These are phyloP conservation scores for Solanum phureja DNA, from an alignment of 257 asterid genomes.

Conservation along the genomic window DNA sequence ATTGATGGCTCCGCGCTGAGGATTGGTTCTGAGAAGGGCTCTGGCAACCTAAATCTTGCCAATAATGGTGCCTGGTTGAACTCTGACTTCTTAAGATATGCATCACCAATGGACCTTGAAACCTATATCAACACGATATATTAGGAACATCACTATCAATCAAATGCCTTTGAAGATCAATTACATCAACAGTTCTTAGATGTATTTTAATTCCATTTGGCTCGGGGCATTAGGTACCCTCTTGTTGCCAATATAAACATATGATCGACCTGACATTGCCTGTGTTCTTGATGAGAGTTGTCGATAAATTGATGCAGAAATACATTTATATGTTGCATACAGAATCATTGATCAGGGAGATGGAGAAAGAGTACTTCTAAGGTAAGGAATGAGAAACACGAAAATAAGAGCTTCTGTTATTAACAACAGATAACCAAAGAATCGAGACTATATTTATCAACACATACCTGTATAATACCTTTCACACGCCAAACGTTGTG, in stretches of 20 bases:
- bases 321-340: neutral
- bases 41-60: conserved; percentile 59
- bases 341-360: neutral
- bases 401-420: neutral
- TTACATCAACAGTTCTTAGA: neutral
- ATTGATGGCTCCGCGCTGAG: conserved; percentile 78
- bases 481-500: conserved; percentile 94
- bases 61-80: conserved; percentile 74
- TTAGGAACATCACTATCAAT: neutral
- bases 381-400: neutral
- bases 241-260: neutral
- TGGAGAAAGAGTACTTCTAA: neutral
- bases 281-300: neutral
- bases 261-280: neutral
- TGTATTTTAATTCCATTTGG: neutral
- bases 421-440: neutral
- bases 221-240: neutral
- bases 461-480: conserved; percentile 85
- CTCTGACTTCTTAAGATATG: conserved; percentile 77
- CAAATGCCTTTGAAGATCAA: neutral
- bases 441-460: neutral
- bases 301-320: neutral
- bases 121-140: conserved; percentile 25
- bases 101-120: conserved; percentile 90
- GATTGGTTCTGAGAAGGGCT: conserved; percentile 58